Percentiles rank a stretch among this genome's conserved stretches.
phyloP scores from a whole-genome alignment of 495 filamentous ascomycete species.

The Xylaria telfairii region DNA sequence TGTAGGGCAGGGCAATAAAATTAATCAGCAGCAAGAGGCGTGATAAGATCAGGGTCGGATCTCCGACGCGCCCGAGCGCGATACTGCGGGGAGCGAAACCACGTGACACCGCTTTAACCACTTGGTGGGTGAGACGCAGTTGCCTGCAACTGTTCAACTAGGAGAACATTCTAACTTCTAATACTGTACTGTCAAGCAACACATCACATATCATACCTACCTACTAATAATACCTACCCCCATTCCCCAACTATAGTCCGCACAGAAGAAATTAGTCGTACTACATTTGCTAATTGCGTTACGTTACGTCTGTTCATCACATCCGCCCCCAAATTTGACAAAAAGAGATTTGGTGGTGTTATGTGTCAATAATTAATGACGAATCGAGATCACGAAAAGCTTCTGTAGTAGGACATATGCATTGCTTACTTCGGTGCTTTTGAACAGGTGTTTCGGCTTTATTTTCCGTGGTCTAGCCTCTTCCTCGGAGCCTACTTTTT shows the following conservation, averaged over 20 bases:
- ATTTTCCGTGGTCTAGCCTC: background rate
- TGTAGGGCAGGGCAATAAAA: background rate
- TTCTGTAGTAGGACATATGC: background rate
- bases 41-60: conserved; percentile 2
- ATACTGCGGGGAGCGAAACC: background rate
- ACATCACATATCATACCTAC: background rate
- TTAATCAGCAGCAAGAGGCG: background rate
- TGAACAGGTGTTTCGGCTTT: background rate
- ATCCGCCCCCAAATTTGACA: background rate
- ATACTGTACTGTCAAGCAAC: background rate
- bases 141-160: background rate
- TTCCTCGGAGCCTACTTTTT: background rate
- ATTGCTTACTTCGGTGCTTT: background rate
- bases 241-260: background rate
- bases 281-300: background rate
- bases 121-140: background rate
- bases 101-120: background rate
- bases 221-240: background rate
- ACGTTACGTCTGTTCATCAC: background rate
- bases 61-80: conserved; percentile 13
- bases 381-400: background rate
- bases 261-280: background rate
- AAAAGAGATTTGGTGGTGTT: background rate
- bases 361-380: background rate
- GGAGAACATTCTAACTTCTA: background rate